Conservation (phyloP, 495 filamentous ascomycete species). For the Hyaloscypha bicolor region DNA sequence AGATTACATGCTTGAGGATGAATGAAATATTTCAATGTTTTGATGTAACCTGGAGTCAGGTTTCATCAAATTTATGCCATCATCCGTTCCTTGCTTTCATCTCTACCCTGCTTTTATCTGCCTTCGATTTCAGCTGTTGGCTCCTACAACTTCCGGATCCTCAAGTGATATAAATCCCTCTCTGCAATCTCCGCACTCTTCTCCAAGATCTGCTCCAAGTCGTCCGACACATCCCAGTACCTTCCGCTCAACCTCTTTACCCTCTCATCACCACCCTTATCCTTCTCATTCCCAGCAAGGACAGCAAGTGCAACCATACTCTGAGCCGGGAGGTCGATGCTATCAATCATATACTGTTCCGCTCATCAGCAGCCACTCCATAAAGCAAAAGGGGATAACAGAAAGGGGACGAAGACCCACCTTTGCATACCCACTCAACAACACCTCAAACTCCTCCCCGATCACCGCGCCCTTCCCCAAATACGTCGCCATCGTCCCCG, state of each 20-base stretch:
- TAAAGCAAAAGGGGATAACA: not conserved
- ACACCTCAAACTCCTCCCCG: not conserved
- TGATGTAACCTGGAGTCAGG: not conserved
- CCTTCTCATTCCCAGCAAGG: not conserved
- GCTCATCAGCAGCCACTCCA: not conserved
- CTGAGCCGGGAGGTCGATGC: not conserved
- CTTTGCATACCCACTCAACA: not conserved
- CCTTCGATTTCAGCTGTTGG: not conserved
- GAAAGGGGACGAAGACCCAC: not conserved
- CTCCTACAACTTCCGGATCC: slow-evolving; percentile 6
- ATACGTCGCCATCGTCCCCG: not conserved
- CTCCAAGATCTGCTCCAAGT: slow-evolving; percentile 12
- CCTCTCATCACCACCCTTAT: slow-evolving; percentile 1
- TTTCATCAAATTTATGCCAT: not conserved
- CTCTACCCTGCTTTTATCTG: not conserved
- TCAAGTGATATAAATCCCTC: slow-evolving; percentile 13
- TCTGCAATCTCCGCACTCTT: slow-evolving; percentile 10
- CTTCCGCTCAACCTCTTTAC: not conserved
- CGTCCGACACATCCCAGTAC: slow-evolving; percentile 7
- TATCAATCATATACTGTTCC: slow-evolving; percentile 5
- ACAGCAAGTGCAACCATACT: slow-evolving; percentile 12
- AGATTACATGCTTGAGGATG: not conserved
- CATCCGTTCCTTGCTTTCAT: too few relatives aligned
- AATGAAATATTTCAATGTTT: not conserved
- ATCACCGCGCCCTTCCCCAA: not conserved